Evolutionary conservation across 306 rosid species (phyloP).

Genomic region (Quercus wislizeni): DNA sequence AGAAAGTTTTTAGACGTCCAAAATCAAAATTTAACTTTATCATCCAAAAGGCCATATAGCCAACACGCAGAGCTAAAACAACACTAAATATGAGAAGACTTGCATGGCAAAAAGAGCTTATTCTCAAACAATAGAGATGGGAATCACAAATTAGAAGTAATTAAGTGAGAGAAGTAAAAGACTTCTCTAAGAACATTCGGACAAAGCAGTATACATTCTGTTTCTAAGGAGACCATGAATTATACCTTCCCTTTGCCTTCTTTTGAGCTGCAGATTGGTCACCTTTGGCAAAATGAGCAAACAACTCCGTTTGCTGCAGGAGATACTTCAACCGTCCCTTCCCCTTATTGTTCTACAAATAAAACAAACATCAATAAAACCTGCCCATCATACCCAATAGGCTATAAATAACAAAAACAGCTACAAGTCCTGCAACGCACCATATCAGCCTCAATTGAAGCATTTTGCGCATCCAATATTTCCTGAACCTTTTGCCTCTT

Average conservation of each 20-base stretch:
- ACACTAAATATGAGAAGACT: background rate
- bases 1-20: background rate
- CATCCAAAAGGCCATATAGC: background rate
- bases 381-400: background rate
- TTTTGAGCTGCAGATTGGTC: slow-evolving; percentile 72
- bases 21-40: background rate
- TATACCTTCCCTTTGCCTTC: slow-evolving; percentile 80
- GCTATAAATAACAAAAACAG: background rate
- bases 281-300: slow-evolving; percentile 96
- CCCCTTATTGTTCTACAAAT: slow-evolving; percentile 72
- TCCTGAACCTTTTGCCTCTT: slow-evolving; percentile 94
- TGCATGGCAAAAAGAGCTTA: background rate
- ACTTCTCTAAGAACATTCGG: background rate
- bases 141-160: background rate
- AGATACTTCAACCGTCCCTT: slow-evolving; percentile 94
- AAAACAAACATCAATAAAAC: background rate
- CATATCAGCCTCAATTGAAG: slow-evolving; percentile 89
- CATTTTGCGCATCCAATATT: slow-evolving; percentile 80
- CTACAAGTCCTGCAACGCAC: slow-evolving; percentile 34
- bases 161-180: background rate
- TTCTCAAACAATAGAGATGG: background rate
- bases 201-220: background rate
- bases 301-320: slow-evolving; percentile 91
- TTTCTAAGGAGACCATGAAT: background rate
- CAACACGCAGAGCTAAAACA: background rate